A percentile compares a stretch with the other conserved stretches of the same genome.
Evolutionary conservation across 2,329 filamentous ascomycete genomes (phyloP).

Genomic region (Coniochaeta pulveracea): DNA sequence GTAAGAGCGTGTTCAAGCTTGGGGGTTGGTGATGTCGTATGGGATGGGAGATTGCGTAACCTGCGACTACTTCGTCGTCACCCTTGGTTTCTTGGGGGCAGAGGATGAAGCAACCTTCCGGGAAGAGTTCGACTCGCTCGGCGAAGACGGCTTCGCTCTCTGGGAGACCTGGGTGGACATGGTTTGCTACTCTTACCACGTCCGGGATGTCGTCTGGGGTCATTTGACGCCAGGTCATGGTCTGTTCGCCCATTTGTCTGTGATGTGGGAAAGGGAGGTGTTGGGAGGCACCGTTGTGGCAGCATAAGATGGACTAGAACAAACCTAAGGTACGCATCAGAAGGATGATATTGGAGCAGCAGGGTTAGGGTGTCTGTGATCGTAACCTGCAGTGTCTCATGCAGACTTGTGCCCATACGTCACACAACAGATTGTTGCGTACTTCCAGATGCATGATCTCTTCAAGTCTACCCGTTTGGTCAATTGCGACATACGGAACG

Average conservation of each 20-base stretch:
- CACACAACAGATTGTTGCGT: no score
- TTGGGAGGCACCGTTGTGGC: no score
- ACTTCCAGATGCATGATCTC: no score
- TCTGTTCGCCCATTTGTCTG: neutral
- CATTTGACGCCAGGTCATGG: slow-evolving; percentile 18
- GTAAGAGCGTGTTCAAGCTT: slow-evolving; percentile 18
- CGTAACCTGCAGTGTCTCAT: no score
- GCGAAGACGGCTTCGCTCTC: slow-evolving; percentile 18
- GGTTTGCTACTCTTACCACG: slow-evolving; percentile 15
- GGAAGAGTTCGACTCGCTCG: slow-evolving; percentile 22
- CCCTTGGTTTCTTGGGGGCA: slow-evolving; percentile 1
- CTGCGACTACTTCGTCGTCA: slow-evolving; percentile 14
- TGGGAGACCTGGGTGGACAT: slow-evolving; percentile 19
- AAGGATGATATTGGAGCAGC: no score
- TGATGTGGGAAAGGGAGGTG: neutral
- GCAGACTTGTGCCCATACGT: no score
- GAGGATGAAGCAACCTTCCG: slow-evolving; percentile 20
- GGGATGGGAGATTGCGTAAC: slow-evolving; percentile 24
- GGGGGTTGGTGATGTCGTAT: slow-evolving; percentile 19
- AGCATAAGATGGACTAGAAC: no score
- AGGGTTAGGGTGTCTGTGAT: no score
- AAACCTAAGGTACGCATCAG: no score
- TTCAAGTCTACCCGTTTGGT: no score
- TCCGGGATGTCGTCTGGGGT: slow-evolving; percentile 13
- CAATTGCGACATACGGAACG: no score